phyloP scores from a whole-genome alignment of 352 stramenopile genomes.

The Phytopythium kandeliae region DNA sequence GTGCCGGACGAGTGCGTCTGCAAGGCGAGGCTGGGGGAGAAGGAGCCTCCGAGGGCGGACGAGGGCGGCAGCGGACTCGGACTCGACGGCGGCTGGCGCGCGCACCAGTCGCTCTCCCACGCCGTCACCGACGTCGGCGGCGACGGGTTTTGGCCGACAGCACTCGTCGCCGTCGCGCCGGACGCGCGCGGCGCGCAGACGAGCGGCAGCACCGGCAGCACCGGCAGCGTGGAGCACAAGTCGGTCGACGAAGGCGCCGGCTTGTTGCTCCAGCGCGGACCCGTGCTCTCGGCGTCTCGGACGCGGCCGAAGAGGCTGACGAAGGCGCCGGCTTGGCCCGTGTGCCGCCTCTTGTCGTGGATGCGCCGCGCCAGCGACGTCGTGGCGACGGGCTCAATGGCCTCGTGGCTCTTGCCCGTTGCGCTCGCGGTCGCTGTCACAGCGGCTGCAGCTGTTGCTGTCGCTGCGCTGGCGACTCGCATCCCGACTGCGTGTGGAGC shows the following conservation, averaged over 20 bases:
- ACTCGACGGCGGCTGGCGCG: neutral
- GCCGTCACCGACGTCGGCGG: neutral
- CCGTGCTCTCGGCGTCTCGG: neutral
- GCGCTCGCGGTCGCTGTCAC: too few species aligned
- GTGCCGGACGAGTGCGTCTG: too few species aligned
- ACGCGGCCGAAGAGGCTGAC: conserved; percentile 13
- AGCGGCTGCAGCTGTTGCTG: too few species aligned
- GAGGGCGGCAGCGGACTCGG: neutral
- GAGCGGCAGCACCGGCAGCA: neutral
- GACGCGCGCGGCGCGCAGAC: neutral
- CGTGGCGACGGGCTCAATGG: conserved; percentile 13
- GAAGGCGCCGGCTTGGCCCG: conserved; percentile 10
- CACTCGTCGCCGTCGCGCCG: neutral
- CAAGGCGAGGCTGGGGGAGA: too few species aligned
- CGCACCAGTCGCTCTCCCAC: neutral
- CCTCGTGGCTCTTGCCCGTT: neutral
- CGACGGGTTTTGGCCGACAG: neutral
- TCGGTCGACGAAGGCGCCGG: neutral
- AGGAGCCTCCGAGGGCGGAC: neutral
- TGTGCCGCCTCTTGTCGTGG: conserved; percentile 36
- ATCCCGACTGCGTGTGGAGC: too few species aligned
- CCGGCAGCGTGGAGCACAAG: neutral
- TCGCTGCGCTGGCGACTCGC: too few species aligned
- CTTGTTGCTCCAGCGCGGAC: neutral
- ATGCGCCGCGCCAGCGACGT: conserved; percentile 46